Percentiles rank a stretch among this genome's conserved stretches.
Evolutionary conservation across 106 monocot species (phyloP).

Genomic region (Phalaenopsis aphrodite): DNA sequence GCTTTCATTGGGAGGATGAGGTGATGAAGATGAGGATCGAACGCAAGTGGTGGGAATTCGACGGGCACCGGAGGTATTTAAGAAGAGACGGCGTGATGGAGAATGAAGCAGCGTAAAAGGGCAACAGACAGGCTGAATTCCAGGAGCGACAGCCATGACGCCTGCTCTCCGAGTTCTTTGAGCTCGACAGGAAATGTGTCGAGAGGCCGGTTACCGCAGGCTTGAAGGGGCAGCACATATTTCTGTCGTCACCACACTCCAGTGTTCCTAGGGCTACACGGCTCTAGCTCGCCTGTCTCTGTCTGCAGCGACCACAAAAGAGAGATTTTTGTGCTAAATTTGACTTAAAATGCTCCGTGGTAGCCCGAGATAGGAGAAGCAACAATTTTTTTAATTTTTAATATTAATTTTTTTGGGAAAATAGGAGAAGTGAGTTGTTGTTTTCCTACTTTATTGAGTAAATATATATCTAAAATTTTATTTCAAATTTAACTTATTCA

Average conservation of each 20-base stretch:
- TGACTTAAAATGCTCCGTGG: too few species aligned
- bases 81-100: neutral
- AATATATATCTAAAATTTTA: too few species aligned
- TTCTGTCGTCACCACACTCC: neutral
- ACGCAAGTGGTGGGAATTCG: constrained; percentile 1
- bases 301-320: too few species aligned
- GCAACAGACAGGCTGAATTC: neutral
- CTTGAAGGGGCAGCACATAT: neutral
- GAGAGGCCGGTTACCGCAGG: neutral
- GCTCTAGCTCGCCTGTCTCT: too few species aligned
- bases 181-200: neutral
- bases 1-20: neutral
- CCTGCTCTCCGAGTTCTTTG: neutral
- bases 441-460: too few species aligned
- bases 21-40: neutral
- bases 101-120: neutral
- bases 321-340: too few species aligned
- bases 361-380: too few species aligned
- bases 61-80: neutral
- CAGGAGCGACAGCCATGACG: neutral
- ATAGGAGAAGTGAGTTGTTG: too few species aligned
- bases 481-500: too few species aligned
- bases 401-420: too few species aligned
- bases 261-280: too few species aligned
- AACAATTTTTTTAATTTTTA: too few species aligned